phyloP scores from a whole-genome alignment of 2,329 filamentous ascomycete genomes.

The Westerdykella sp. region DNA sequence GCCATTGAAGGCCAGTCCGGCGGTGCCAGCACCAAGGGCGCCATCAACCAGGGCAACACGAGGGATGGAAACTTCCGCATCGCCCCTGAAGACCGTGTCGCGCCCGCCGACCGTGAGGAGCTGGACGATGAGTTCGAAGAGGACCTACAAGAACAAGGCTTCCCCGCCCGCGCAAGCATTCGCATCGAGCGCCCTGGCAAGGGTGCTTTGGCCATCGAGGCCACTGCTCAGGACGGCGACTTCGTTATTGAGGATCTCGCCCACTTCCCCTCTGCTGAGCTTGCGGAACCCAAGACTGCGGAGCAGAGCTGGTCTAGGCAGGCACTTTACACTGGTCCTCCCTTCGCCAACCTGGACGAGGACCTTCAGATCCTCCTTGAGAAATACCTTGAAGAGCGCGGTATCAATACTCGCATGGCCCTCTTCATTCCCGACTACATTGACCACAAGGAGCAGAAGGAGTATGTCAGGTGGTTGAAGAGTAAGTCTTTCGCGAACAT shows the following conservation, averaged over 20 bases:
- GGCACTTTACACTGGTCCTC: constrained; percentile 80
- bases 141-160: constrained; percentile 47
- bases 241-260: constrained; percentile 87
- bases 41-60: constrained; percentile 50
- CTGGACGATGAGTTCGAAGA: constrained; percentile 52
- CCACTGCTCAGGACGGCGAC: constrained; percentile 75
- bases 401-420: constrained; percentile 78
- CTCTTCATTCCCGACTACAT: constrained; percentile 94
- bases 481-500: constrained; percentile 29
- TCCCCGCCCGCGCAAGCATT: constrained; percentile 78
- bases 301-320: constrained; percentile 72
- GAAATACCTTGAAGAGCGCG: constrained; percentile 89
- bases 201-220: constrained; percentile 81
- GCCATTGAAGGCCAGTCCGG: constrained; percentile 46
- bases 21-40: constrained; percentile 51
- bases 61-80: constrained; percentile 49
- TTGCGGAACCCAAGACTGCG: constrained; percentile 69
- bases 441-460: constrained; percentile 96
- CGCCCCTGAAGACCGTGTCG: constrained; percentile 50
- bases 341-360: constrained; percentile 91
- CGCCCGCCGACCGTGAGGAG: constrained; percentile 54
- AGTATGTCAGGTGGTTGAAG: constrained; percentile 87
- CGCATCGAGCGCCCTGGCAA: constrained; percentile 81
- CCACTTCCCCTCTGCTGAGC: constrained; percentile 71
- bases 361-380: constrained; percentile 90